Evolutionary conservation across 768 basidiomycete species (phyloP).

Genomic region (Collybia sordida): DNA sequence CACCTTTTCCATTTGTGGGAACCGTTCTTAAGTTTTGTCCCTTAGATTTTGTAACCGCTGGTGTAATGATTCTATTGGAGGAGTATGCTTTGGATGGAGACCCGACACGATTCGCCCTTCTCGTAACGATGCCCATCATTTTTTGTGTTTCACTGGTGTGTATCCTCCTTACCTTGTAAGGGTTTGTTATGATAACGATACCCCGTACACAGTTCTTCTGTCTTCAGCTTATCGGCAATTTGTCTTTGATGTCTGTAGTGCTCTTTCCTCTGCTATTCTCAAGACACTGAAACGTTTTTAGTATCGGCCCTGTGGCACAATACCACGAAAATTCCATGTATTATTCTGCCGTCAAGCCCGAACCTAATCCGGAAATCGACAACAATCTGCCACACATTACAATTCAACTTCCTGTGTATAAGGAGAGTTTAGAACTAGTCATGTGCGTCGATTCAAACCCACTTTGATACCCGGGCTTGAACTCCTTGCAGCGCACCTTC

Average conservation of each 20-base stretch:
- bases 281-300: constrained; percentile 15
- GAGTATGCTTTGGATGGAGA: constrained; percentile 70
- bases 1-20: constrained; percentile 10
- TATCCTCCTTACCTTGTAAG: constrained; percentile 9
- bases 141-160: constrained; percentile 77
- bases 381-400: constrained; percentile 73
- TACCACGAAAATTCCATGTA: constrained; percentile 83
- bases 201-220: constrained; percentile 62
- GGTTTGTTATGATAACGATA: neutral
- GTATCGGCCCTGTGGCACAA: constrained; percentile 80
- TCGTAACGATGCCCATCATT: constrained; percentile 66
- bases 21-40: neutral
- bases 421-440: constrained; percentile 71
- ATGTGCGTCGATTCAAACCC: constrained; percentile 47
- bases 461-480: neutral
- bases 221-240: constrained; percentile 65
- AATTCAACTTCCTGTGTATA: constrained; percentile 87
- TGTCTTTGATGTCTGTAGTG: constrained; percentile 51
- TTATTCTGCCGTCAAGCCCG: constrained; percentile 72
- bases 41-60: constrained; percentile 60
- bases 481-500: constrained; percentile 55
- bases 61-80: constrained; percentile 56
- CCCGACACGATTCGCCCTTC: constrained; percentile 61
- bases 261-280: neutral
- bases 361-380: constrained; percentile 66